phyloP scores from a whole-genome alignment of 83 land plant genomes.

The Diphasiastrum complanatum region DNA sequence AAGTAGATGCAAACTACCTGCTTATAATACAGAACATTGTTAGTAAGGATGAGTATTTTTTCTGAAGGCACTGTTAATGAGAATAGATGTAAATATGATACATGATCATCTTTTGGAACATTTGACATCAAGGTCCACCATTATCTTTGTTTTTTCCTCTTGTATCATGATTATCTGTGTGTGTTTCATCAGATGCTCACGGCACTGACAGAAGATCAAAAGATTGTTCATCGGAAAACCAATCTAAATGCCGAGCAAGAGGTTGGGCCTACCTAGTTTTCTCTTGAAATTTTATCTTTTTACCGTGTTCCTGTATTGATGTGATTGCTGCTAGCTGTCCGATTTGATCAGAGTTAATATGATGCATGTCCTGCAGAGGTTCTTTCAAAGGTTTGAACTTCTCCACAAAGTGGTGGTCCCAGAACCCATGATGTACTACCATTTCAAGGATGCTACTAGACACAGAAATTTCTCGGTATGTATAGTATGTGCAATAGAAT shows the following conservation, averaged over 20 bases:
- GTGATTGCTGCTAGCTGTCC: background rate
- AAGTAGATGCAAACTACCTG: no score
- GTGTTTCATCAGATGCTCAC: conserved; percentile 93
- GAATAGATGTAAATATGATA: no score
- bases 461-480: conserved; percentile 51
- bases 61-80: no score
- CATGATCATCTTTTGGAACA: no score
- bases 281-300: no score
- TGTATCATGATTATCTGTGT: background rate
- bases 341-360: conserved; percentile 1
- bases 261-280: no score
- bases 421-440: conserved; percentile 53
- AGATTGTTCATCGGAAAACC: conserved; percentile 31
- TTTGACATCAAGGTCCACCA: no score
- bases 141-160: background rate
- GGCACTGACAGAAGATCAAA: conserved; percentile 58
- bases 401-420: conserved; percentile 74
- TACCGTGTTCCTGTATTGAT: background rate
- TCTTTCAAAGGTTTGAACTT: conserved; percentile 83
- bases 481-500: background rate
- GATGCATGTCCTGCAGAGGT: conserved; percentile 45
- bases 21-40: no score
- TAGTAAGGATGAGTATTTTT: no score
- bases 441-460: conserved; percentile 57
- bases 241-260: conserved; percentile 81